Conservation (phyloP, 1,139 yeast species). For the Pichia terricola region DNA sequence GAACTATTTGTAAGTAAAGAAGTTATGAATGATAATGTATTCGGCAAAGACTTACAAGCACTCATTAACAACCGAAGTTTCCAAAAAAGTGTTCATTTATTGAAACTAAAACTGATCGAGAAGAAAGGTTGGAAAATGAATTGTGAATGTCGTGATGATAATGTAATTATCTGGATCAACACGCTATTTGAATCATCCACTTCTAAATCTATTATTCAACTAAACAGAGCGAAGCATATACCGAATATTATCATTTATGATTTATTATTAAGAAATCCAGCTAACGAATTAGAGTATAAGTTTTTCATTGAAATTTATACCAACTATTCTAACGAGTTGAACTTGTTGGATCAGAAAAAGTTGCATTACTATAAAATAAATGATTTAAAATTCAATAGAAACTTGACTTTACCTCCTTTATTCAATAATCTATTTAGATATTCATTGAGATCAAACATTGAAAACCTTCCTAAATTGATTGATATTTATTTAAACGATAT, state of each 20-base stretch:
- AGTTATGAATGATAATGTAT: conserved; percentile 4
- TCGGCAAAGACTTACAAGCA: conserved; percentile 5
- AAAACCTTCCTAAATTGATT: conserved; percentile 15
- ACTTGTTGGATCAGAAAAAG: conserved; percentile 22
- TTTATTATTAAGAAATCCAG: conserved; percentile 22
- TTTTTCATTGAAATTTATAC: conserved; percentile 18
- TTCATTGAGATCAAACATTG: conserved; percentile 17
- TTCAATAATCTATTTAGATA: conserved; percentile 19
- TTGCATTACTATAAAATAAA: conserved; percentile 16
- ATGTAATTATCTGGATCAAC: conserved; percentile 23
- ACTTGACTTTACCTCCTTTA: conserved; percentile 18
- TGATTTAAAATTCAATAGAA: conserved; percentile 13
- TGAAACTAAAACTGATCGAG: conserved; percentile 18
- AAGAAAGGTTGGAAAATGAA: conserved; percentile 13
- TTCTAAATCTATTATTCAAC: conserved; percentile 19
- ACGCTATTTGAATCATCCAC: conserved; percentile 21
- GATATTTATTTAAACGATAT: conserved; percentile 13
- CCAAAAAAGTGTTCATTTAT: conserved; percentile 11
- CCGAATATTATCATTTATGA: conserved; percentile 24
- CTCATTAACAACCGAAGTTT: conserved; percentile 10
- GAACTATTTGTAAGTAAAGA: conserved; percentile 9
- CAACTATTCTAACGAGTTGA: conserved; percentile 12
- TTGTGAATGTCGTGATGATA: conserved; percentile 14
- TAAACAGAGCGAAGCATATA: conserved; percentile 23
- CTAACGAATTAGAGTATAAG: conserved; percentile 22